Base-by-base conservation (phyloP, 1,139 yeast genomes). In the Suhomyces coccinellae region DNA sequence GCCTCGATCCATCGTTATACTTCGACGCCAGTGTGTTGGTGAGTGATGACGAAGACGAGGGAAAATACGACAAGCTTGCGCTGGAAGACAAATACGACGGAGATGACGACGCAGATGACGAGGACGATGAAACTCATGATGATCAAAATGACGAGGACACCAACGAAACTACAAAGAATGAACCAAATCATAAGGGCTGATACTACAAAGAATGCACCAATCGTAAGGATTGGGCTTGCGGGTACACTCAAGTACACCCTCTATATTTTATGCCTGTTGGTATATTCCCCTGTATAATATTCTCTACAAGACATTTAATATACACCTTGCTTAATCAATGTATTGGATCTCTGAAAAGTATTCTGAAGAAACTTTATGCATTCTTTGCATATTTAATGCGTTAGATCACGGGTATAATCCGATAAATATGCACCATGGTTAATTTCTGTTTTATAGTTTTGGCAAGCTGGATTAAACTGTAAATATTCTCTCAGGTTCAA, bases 1-100 rank as follows among this genome's bases (percentile, higher is more conserved):
- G 90, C 2, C 75, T 93, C 48, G 93, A 90, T 59, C 98, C 98
- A 15, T 80, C 87, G 36, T 71, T 86, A 46, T 89, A 86, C 63
- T 91, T 91, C 61, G 97, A 85, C 67, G 95, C 93, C 9, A 73
- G 78, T 53, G 74, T 73, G 4, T 53, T 61, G 53, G 64, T 62
- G 40, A 75, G 72, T 49, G 80, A 74, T 40, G 73, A 70, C 17
- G 78, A 71, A 17, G 65, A 56, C 8, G 56, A 51, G 4, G 55
- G 55, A 11, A 59, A 54, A 16, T 59, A 54, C 22, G 38, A 30
- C 10, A 36, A 35, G 15, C 13, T 12, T 10, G 31, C 26, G 14
- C 45, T 37, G 7, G 52, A 48, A 10, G 46, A 45, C n/a, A 36
- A 26, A 32, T 46, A 43, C 6, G 56, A 50, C 9, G 42, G 47